phyloP scores from a whole-genome alignment of 768 basidiomycete genomes.

The Serendipita sp. region DNA sequence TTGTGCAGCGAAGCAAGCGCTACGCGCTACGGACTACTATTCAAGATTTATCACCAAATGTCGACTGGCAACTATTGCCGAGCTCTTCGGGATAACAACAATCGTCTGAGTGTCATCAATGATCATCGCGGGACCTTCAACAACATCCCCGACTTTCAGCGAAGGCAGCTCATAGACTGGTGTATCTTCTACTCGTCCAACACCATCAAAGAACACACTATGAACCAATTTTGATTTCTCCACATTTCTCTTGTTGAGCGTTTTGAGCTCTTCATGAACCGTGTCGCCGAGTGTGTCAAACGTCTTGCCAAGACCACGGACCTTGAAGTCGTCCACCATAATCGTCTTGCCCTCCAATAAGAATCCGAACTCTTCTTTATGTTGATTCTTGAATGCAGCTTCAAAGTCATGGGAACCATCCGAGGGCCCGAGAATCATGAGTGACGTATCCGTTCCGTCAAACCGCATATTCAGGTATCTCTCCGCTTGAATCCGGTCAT shows the following conservation, averaged over 20 bases:
- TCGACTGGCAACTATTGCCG: slow-evolving; percentile 48
- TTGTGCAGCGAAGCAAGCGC: too few species aligned
- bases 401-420: slow-evolving; percentile 59
- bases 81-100: slow-evolving; percentile 62
- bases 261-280: slow-evolving; percentile 57
- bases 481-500: slow-evolving; percentile 53
- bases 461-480: slow-evolving; percentile 85
- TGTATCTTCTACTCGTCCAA: slow-evolving; percentile 60
- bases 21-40: too few species aligned
- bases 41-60: slow-evolving; percentile 42
- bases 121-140: slow-evolving; percentile 82
- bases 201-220: slow-evolving; percentile 68
- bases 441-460: slow-evolving; percentile 80
- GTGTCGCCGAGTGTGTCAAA: slow-evolving; percentile 67
- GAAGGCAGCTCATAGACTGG: slow-evolving; percentile 62
- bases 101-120: slow-evolving; percentile 94
- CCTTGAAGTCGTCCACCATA: slow-evolving; percentile 86
- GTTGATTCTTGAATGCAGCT: slow-evolving; percentile 59
- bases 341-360: slow-evolving; percentile 67
- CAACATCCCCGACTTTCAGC: slow-evolving; percentile 50
- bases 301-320: slow-evolving; percentile 82
- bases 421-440: slow-evolving; percentile 57
- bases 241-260: slow-evolving; percentile 28
- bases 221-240: slow-evolving; percentile 25
- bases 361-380: slow-evolving; percentile 86